Evolutionary conservation across 208 protist species (phyloP).

Genomic region (Acanthamoeba lenticulata): DNA sequence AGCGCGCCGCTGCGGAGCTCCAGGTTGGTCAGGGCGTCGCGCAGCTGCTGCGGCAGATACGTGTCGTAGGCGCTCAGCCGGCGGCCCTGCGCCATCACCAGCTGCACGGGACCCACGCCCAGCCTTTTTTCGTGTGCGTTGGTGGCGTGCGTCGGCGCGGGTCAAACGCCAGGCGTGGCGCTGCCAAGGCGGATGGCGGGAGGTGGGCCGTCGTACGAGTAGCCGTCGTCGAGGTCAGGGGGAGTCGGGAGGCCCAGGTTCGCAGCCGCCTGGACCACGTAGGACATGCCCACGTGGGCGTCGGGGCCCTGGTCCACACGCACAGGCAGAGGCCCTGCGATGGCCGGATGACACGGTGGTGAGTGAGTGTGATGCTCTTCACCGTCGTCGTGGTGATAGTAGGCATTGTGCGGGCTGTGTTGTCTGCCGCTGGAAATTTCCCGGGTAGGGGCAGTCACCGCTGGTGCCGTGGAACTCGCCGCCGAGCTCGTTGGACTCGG

Average conservation of each 20-base stretch:
- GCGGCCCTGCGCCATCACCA: not conserved
- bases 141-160: too few relatives aligned
- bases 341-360: not conserved
- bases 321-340: not conserved
- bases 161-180: too few relatives aligned
- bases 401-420: too few relatives aligned
- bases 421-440: too few relatives aligned
- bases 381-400: too few relatives aligned
- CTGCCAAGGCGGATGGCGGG: too few relatives aligned
- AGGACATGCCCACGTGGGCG: not conserved
- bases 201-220: too few relatives aligned
- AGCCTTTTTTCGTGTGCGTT: too few relatives aligned
- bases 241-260: not conserved
- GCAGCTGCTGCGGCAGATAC: not conserved
- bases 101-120: not conserved
- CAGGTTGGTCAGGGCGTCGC: not conserved
- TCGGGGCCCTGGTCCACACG: not conserved
- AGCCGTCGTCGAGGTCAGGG: not conserved
- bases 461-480: too few relatives aligned
- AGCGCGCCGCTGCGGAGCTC: not conserved
- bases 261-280: not conserved
- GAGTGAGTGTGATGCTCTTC: too few relatives aligned
- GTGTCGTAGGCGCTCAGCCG: conserved; percentile 5
- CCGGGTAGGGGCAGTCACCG: not conserved
- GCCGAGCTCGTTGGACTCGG: not conserved